Percentiles rank a stretch among this genome's conserved stretches.
Conservation (phyloP, 352 stramenopile genomes). For the Phytopythium montanum region DNA sequence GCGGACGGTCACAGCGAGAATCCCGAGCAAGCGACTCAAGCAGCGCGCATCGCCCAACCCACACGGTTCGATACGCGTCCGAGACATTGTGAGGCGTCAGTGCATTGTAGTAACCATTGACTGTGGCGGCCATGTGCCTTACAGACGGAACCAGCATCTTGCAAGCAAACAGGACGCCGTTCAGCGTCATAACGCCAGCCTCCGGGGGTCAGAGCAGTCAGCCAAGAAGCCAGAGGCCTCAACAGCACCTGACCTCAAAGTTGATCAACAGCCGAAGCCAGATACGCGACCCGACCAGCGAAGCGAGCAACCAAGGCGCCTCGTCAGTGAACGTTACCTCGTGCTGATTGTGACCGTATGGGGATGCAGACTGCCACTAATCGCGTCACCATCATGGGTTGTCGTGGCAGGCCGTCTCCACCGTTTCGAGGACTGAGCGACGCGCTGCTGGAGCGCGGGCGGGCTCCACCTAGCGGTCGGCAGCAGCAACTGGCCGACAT, state of each 20-base stretch:
- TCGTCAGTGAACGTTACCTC: background rate
- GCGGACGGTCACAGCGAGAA: background rate
- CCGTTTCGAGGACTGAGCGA: background rate
- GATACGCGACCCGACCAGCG: background rate
- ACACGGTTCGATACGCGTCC: no score
- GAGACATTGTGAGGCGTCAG: no score
- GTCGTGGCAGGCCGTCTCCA: background rate
- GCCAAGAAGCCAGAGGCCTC: background rate
- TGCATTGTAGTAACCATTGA: no score
- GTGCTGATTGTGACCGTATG: background rate
- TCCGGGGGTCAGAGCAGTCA: background rate
- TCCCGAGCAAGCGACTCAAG: background rate
- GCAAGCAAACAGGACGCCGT: no score
- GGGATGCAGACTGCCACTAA: background rate
- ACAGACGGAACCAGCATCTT: no score
- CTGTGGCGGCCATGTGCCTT: no score
- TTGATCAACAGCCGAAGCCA: background rate
- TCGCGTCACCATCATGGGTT: background rate
- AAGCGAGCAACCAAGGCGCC: background rate
- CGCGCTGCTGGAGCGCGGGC: background rate
- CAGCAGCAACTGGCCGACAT: background rate
- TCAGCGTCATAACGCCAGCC: no score
- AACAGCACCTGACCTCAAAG: no score
- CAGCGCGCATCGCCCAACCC: background rate
- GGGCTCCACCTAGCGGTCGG: background rate